These are phyloP conservation scores for Penicillium lividum DNA, from an alignment of 495 filamentous ascomycete genomes.

Conservation along the genomic window DNA sequence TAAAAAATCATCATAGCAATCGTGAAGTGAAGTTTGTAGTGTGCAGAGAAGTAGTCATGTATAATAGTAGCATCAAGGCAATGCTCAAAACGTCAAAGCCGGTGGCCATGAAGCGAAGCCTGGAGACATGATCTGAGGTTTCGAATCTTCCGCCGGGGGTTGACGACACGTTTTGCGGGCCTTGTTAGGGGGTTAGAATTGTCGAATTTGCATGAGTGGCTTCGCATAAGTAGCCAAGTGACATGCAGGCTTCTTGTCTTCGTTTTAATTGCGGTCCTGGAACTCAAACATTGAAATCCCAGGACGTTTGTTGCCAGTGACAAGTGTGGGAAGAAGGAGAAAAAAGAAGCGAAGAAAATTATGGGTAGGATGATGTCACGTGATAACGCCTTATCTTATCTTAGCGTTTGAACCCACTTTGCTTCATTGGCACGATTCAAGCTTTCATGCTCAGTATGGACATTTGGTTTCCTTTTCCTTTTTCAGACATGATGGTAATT, in stretches of 20 bases:
- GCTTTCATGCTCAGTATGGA: too few relatives aligned
- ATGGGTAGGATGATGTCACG: slow-evolving; percentile 1
- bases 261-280: background rate
- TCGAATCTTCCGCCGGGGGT: background rate
- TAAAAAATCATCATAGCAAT: slow-evolving; percentile 43
- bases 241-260: background rate
- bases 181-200: background rate
- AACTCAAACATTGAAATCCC: slow-evolving; percentile 13
- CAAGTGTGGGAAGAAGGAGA: slow-evolving; percentile 8
- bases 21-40: slow-evolving; percentile 10
- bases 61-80: background rate
- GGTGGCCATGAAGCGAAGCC: too few relatives aligned
- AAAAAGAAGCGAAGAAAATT: slow-evolving; percentile 20
- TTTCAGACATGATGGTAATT: too few relatives aligned
- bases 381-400: slow-evolving; percentile 1
- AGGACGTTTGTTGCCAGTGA: background rate
- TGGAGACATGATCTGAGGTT: background rate
- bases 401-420: background rate
- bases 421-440: too few relatives aligned
- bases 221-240: background rate
- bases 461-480: too few relatives aligned
- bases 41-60: background rate
- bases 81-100: background rate
- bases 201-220: background rate
- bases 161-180: background rate